Base-by-base conservation (phyloP, 2,329 filamentous ascomycete species). In the Juglanconis sp. region DNA sequence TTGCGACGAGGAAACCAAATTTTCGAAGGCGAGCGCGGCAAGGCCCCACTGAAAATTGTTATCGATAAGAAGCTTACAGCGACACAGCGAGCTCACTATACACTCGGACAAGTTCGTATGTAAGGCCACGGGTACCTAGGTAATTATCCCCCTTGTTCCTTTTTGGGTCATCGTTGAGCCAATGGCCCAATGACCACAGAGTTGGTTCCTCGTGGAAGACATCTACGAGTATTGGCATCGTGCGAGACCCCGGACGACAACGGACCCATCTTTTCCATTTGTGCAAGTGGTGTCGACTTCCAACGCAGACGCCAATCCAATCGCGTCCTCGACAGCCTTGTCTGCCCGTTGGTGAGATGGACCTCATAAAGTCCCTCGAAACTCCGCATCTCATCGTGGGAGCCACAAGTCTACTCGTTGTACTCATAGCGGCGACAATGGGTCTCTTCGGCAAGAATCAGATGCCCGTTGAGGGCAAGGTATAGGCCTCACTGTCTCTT, bases 401-500 rank as follows among this genome's bases (percentile, higher is more conserved):
- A 10, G 64, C 70, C 10, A 68, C 72, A 13, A 66, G 68, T 34
- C 42, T 77, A 53, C 63, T 76, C 36, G 72, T 73, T 11, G 53
- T 77, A 13, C 53, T 75, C 34, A 63, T 76, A 38, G 71, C 73
- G 11, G 66, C 73, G 61, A 71, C 72, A 53, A 92, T 93, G 89
- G 87, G 88, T n/a, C 71, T 88, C 61, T 89, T 91, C 61, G 74
- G 80, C 53, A 88, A 83, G 67, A 92, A 96, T 71, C 83, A 92
- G 64, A 92, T 98, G 78, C 85, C 87, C 54, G 90, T 97, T 10
- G 87, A 92, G 68, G 92, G 92, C 73, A 90, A 89, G 81, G 93
- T 95, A 73, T 54, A 24, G 17, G 79, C 70, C 13, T 60, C 24
- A 44, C 36, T 24, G 17, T 3, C 50, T 24, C 57, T 51, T 48